A percentile compares a stretch with the other conserved stretches of the same genome.
These are phyloP conservation scores for Zopfochytrium polystomum DNA, from an alignment of 371 early-diverging fungal genomes.

Conservation along the genomic window DNA sequence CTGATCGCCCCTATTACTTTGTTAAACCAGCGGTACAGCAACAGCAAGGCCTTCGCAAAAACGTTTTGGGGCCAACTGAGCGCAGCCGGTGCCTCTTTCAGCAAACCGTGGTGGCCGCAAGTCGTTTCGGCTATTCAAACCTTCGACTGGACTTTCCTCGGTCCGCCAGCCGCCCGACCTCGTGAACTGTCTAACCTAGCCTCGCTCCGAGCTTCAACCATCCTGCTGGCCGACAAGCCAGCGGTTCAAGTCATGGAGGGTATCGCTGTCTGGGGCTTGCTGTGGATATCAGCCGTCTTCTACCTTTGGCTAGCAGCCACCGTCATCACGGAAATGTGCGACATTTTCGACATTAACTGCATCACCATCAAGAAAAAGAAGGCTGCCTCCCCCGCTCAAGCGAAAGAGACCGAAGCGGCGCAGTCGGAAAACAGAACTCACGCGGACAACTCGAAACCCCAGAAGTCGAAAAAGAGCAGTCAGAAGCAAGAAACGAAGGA, in stretches of 20 bases:
- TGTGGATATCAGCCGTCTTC: neutral
- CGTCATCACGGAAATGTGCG: constrained; percentile 16
- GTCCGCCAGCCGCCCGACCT: neutral
- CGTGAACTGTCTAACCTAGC: neutral
- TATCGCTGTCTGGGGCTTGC: neutral
- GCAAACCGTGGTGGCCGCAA: neutral
- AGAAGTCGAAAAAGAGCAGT: too few relatives aligned
- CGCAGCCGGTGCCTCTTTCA: neutral
- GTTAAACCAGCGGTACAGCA: neutral
- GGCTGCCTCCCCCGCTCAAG: too few relatives aligned
- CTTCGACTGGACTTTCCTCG: neutral
- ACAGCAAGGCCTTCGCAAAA: neutral
- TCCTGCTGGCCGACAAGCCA: neutral
- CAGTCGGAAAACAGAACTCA: too few relatives aligned
- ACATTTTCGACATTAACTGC: constrained; percentile 21
- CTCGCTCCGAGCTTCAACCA: neutral
- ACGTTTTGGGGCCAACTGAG: neutral
- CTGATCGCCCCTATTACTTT: neutral
- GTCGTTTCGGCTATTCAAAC: neutral
- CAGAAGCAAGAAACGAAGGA: too few relatives aligned
- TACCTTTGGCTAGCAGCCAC: neutral
- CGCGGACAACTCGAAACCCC: too few relatives aligned
- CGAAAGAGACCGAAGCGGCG: too few relatives aligned
- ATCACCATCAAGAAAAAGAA: constrained; percentile 39
- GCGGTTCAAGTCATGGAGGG: neutral